Percentiles rank a stretch among this genome's conserved stretches.
Evolutionary conservation across 805 yeast species (phyloP).

Genomic region (Zygoascus bituminiphila): DNA sequence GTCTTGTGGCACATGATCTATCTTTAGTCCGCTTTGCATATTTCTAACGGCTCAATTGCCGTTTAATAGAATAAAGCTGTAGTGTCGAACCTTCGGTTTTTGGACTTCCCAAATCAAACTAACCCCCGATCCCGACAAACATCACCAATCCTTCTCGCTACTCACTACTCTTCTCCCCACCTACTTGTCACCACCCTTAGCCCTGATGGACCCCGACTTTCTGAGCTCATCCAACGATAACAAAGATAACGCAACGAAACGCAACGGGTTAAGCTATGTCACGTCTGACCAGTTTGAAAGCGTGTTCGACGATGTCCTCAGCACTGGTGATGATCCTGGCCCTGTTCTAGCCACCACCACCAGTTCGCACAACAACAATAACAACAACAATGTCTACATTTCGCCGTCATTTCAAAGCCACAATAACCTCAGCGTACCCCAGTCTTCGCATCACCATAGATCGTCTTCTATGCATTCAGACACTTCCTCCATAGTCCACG

Average conservation of each 20-base stretch:
- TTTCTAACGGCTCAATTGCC: no score
- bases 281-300: slow-evolving; percentile 1
- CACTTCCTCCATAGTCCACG: background rate
- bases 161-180: no score
- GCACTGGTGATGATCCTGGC: background rate
- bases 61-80: no score
- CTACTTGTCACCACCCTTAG: no score
- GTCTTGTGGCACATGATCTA: no score
- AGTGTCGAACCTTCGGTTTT: no score
- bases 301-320: background rate
- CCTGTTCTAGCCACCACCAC: background rate
- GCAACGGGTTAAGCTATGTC: background rate
- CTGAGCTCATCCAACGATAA: background rate
- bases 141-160: no score
- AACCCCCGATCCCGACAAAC: no score
- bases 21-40: no score
- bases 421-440: background rate
- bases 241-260: background rate
- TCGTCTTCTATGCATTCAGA: background rate
- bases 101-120: no score
- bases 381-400: background rate
- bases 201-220: background rate
- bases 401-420: background rate
- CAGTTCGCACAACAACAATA: no score
- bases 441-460: background rate